phyloP scores from a whole-genome alignment of 2,329 filamentous ascomycete genomes.

The Zarea fungicola region DNA sequence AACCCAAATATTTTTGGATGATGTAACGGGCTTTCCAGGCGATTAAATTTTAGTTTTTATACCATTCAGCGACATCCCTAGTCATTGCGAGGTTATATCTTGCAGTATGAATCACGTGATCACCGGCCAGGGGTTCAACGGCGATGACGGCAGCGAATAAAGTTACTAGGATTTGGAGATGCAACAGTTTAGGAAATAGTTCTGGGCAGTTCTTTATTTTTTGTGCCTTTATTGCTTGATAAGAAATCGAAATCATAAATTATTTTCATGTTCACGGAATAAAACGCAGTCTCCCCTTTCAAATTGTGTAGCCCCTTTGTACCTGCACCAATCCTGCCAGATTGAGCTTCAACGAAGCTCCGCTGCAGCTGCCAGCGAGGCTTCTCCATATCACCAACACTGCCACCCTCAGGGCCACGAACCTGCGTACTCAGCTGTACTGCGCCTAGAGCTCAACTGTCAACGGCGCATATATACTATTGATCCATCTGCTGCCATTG shows the following conservation, averaged over 20 bases:
- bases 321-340: background rate
- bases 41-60: too few relatives aligned
- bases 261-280: too few relatives aligned
- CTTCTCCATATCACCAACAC: conserved; percentile 10
- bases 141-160: background rate
- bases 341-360: conserved; percentile 10
- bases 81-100: too few relatives aligned
- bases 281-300: background rate
- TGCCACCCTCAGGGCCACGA: conserved; percentile 2
- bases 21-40: too few relatives aligned
- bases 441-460: background rate
- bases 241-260: too few relatives aligned
- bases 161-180: too few relatives aligned
- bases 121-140: background rate
- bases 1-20: too few relatives aligned
- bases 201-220: background rate
- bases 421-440: background rate
- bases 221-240: background rate
- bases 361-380: conserved; percentile 4
- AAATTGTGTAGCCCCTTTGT: background rate
- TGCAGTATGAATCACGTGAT: background rate
- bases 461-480: background rate
- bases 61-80: too few relatives aligned
- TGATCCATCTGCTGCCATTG: background rate
- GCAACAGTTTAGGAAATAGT: background rate